Conservation (phyloP, 768 basidiomycete species). For the Tylopilus plumbeoviolaceoides region DNA sequence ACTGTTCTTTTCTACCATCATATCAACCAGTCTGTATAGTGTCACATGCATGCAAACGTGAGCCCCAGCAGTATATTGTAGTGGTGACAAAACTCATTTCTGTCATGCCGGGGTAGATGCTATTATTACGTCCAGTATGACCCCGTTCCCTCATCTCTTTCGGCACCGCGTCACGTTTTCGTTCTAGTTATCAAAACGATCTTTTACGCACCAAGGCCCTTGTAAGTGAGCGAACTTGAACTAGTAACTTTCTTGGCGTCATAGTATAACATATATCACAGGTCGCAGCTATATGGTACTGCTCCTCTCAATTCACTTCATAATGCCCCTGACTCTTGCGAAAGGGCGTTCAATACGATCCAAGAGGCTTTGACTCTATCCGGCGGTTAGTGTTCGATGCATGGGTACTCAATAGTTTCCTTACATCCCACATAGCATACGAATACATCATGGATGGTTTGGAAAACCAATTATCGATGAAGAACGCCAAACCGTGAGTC, state of each 20-base stretch:
- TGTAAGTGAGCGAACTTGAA: background rate
- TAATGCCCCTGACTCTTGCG: background rate
- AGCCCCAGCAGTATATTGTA: background rate
- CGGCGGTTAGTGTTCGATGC: conserved; percentile 4
- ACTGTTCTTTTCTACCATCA: background rate
- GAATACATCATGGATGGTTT: conserved; percentile 1
- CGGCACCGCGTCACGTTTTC: background rate
- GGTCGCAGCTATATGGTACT: conserved; percentile 11
- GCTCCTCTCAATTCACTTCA: background rate
- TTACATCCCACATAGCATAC: background rate
- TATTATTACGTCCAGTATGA: background rate
- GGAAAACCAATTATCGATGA: background rate
- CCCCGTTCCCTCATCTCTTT: background rate
- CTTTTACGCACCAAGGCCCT: background rate
- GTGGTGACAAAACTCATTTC: background rate
- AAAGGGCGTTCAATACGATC: conserved; percentile 10
- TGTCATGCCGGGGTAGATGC: background rate
- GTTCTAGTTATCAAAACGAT: background rate
- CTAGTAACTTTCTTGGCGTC: too few relatives aligned
- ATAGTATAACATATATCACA: background rate
- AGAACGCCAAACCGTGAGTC: background rate
- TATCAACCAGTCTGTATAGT: background rate
- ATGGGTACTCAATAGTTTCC: background rate
- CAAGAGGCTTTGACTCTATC: conserved; percentile 9
- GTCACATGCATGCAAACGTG: background rate